phyloP scores from a whole-genome alignment of 768 basidiomycete species.

The Auricularia sp. region DNA sequence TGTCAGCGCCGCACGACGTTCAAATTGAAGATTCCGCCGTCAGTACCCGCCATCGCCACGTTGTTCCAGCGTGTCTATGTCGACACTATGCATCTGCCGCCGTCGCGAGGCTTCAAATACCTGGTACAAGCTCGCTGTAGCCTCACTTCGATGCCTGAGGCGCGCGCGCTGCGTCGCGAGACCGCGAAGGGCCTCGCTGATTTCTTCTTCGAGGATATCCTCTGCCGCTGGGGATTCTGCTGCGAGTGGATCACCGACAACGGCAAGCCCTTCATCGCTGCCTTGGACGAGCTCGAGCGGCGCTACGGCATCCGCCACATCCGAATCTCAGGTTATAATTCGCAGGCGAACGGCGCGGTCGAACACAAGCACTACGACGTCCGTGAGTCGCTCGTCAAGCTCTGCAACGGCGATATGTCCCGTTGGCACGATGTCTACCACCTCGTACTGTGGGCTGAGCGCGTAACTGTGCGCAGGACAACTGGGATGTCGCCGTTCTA shows the following conservation, averaged over 20 bases:
- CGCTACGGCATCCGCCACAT: slow-evolving; percentile 5
- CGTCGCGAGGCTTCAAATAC: slow-evolving; percentile 23
- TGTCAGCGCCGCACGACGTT: slow-evolving; percentile 24
- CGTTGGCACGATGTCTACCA: slow-evolving; percentile 3
- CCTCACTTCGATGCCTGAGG: slow-evolving; percentile 15
- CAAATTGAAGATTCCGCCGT: slow-evolving; percentile 16
- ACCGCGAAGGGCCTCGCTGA: slow-evolving; percentile 3
- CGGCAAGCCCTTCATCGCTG: slow-evolving; percentile 4
- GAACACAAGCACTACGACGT: slow-evolving; percentile 5
- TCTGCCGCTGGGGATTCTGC: slow-evolving; percentile 10
- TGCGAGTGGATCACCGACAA: slow-evolving; percentile 8
- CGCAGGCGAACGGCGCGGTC: slow-evolving; percentile 7
- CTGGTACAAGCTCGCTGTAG: slow-evolving; percentile 27
- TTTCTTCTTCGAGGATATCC: slow-evolving; percentile 8
- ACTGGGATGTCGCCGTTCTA: slow-evolving; percentile 9
- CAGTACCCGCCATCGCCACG: slow-evolving; percentile 9
- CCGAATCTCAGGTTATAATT: slow-evolving; percentile 8
- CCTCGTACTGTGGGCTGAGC: slow-evolving; percentile 7
- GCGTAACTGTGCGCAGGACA: background rate
- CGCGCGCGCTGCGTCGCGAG: slow-evolving; percentile 12
- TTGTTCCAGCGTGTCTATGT: slow-evolving; percentile 28
- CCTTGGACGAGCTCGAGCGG: background rate
- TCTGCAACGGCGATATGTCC: background rate
- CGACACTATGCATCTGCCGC: slow-evolving; percentile 33
- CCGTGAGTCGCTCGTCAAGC: slow-evolving; percentile 7